Evolutionary conservation across 179 eudicot species (phyloP), one percentile per base, ranked within the genome.

Genomic region (Vitellaria paradoxa): DNA sequence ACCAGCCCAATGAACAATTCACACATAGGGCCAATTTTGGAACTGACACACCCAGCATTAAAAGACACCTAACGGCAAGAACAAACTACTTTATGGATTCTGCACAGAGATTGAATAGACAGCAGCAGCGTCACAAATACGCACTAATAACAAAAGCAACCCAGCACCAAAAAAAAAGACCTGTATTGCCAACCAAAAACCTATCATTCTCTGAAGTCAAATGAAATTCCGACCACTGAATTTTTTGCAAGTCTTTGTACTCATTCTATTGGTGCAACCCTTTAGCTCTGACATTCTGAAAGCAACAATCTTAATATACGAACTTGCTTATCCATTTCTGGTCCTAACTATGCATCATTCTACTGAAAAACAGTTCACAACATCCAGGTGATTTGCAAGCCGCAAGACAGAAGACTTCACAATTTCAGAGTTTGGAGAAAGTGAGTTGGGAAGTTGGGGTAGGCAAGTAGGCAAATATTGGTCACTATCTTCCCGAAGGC

Each of bases 311-410:
- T 53, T 21, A 77, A 59, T 61, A 47, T 53, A 62, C 77, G 68
- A 40, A 45, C 30, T 17, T 70, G 65, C 49, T 64, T 65, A 37
- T 64, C 46, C 30, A 9, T 40, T 70, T 61, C 53, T 40, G 15
- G 61, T 9, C 18, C 59, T 17, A 18, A 65, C 68, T 78, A 70
- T 53, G 47, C 57, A 65, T 82, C 67, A 78, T 10, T 81, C 40
- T 77, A 82, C 73, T 81, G 80, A 30, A 74, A 95, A 95, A 77
- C 87, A 83, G 75, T 87, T 82, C 7, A 91, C 75, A 70, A 96
- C 99, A 73, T 86, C 78, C 24, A 96, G 92, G 75, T 84, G 91
- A 70, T 77, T 84, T 70, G 98, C 97, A 30, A 96, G 98, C 79
- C 79, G 86, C 56, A 80, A 78, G 64, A 96, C 80, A 64, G 82